A percentile compares a stretch with the other conserved stretches of the same genome.
Evolutionary conservation across 306 rosid species (phyloP).

Genomic region (Quercus rubra): DNA sequence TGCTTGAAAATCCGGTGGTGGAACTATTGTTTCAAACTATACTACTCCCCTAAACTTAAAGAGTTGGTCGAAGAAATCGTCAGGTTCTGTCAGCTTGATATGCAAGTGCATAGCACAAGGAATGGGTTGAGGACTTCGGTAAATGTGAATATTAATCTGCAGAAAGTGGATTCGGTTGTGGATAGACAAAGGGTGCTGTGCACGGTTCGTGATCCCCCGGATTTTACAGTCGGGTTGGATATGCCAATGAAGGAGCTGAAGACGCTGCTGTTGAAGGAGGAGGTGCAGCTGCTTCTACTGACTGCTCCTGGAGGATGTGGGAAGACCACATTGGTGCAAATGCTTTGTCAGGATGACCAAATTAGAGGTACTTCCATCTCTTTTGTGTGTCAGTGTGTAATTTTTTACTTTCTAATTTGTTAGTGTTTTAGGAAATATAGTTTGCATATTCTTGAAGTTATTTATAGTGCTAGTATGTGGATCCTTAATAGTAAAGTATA

Average conservation of each 20-base stretch:
- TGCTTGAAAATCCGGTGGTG: background rate
- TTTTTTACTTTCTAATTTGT: too few species aligned
- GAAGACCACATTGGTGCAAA: conserved; percentile 46
- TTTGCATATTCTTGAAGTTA: too few species aligned
- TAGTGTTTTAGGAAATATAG: too few species aligned
- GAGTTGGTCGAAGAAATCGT: background rate
- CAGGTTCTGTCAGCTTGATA: background rate
- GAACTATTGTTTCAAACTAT: background rate
- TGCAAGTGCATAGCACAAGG: background rate
- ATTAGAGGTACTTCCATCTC: conserved; percentile 26
- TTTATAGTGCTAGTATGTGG: too few species aligned
- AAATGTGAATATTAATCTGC: too few species aligned
- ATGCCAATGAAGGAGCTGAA: conserved; percentile 26
- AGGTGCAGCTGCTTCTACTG: conserved; percentile 10
- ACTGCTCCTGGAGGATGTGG: conserved; percentile 53
- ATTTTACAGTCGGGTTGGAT: conserved; percentile 34
- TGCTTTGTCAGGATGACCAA: conserved; percentile 39
- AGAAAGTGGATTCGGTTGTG: background rate
- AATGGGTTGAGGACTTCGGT: too few species aligned
- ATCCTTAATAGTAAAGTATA: too few species aligned
- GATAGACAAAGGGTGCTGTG: background rate
- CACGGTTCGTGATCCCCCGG: conserved; percentile 22
- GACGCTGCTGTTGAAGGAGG: conserved; percentile 28
- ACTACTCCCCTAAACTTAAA: background rate
- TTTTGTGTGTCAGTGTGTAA: too few species aligned